These are phyloP conservation scores for Gentiana macrophylla DNA, from an alignment of 257 asterid genomes.

Conservation along the genomic window DNA sequence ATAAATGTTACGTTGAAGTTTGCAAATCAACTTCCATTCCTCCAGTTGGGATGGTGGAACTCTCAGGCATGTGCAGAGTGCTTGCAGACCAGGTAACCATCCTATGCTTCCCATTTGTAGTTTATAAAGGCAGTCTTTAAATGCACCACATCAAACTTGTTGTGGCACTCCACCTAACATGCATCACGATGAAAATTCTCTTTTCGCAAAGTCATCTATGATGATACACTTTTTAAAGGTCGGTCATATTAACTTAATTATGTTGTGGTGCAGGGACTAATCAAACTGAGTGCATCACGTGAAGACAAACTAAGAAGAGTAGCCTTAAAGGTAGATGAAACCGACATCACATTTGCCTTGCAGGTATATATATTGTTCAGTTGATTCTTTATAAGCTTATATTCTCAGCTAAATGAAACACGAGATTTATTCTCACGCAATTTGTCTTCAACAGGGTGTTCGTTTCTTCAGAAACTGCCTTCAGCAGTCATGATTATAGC, in stretches of 20 bases:
- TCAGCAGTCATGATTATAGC: slow-evolving; percentile 22
- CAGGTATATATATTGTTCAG: slow-evolving; percentile 33
- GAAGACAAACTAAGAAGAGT: slow-evolving; percentile 77
- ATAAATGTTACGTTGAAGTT: slow-evolving; percentile 53
- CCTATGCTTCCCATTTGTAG: too few species aligned
- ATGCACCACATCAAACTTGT: too few species aligned
- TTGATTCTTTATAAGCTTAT: neutral
- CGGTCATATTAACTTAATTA: too few species aligned
- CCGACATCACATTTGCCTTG: slow-evolving; percentile 74
- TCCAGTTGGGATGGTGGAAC: slow-evolving; percentile 64
- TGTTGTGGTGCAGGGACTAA: slow-evolving; percentile 60
- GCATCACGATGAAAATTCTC: too few species aligned
- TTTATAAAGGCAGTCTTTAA: too few species aligned
- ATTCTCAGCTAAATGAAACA: neutral
- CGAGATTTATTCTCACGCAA: slow-evolving; percentile 2
- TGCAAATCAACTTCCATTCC: slow-evolving; percentile 82
- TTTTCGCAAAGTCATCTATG: too few species aligned
- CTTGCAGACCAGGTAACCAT: slow-evolving; percentile 85
- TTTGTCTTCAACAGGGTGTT: slow-evolving; percentile 48
- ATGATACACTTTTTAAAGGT: too few species aligned
- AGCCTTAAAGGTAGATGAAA: slow-evolving; percentile 55
- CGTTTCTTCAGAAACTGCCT: slow-evolving; percentile 88
- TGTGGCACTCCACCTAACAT: too few species aligned
- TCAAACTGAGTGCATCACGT: slow-evolving; percentile 71
- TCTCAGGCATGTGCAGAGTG: slow-evolving; percentile 82